A percentile compares a stretch with the other conserved stretches of the same genome.
Evolutionary conservation across 1,139 yeast genomes (phyloP).

Genomic region (Saccharomycopsis hybrid): DNA sequence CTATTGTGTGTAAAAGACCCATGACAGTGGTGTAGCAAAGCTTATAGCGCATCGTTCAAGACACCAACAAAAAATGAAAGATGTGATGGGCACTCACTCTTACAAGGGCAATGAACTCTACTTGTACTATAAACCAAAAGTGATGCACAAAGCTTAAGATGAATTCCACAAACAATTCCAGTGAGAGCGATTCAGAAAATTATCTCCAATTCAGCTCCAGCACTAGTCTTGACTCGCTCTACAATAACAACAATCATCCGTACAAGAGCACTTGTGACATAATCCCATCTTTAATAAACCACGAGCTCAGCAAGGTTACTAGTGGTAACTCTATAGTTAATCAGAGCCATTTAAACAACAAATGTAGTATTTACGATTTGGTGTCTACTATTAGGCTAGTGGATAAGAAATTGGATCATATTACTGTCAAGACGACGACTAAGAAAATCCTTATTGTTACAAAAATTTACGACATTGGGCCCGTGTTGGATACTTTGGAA

Average conservation of each 20-base stretch:
- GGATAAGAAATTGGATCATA: slow-evolving; percentile 42
- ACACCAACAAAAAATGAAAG: no score
- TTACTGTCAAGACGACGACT: slow-evolving; percentile 55
- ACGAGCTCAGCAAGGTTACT: slow-evolving; percentile 8
- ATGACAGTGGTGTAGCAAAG: no score
- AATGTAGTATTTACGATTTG: slow-evolving; percentile 9
- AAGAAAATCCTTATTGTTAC: slow-evolving; percentile 59
- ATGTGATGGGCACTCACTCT: no score
- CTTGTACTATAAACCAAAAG: no score
- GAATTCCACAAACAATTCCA: no score
- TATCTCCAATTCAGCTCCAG: slow-evolving; percentile 6
- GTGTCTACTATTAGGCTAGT: slow-evolving; percentile 42
- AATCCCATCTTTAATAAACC: slow-evolving; percentile 14
- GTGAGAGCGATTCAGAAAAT: slow-evolving; percentile 7
- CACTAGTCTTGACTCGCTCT: slow-evolving; percentile 2
- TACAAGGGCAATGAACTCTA: no score
- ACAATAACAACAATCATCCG: not conserved
- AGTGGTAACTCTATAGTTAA: slow-evolving; percentile 2
- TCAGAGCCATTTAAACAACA: slow-evolving; percentile 1
- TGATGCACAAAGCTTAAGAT: no score
- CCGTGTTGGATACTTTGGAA: slow-evolving; percentile 49
- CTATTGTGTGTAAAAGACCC: no score
- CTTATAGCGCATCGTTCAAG: no score
- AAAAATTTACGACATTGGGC: slow-evolving; percentile 57
- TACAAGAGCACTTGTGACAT: slow-evolving; percentile 17